Base-by-base conservation (phyloP, 768 basidiomycete species). In the Xerocomellus amylosporus region DNA sequence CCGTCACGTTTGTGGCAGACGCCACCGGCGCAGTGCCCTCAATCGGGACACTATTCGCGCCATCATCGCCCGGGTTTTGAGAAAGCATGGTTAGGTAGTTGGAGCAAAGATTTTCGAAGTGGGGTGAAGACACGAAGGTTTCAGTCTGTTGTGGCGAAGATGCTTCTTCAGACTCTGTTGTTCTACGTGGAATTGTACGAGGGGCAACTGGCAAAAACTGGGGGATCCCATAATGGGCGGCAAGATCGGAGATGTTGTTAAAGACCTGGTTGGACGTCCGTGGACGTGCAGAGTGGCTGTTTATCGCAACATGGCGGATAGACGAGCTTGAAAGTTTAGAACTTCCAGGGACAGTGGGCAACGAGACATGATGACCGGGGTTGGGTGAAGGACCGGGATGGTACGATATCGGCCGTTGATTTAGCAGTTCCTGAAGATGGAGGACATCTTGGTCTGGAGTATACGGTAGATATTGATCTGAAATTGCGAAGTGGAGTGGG, bases 211-310 rank as follows among this genome's bases (percentile, higher is more conserved):
- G 88, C 45, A 90, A 71, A 58, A 77, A 79, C 61, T 83, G 80
- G 56, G 88, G 88, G 67, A 90, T 83, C 73, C 87, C 88, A 88
- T 89, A 84, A 54, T 88, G 88, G 65, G 83, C 77, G 63, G 87
- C 84, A 53, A 87, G 75, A 74, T 86, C 88, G 73, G 80, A 79
- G 50, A 84, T 73, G 70, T 81, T 80, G 64, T 75, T 72, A 64
- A 87, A 88, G 61, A 88, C 80, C 74, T 77, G 76, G 53, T 75
- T 76, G 38, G 80, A 80, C 75, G 88, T 86, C 85, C 83, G 74
- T 71, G 75, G 87, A 88, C 85, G 84, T 69, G 72, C 68, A 64
- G 73, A 69, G 54, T 69, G 65, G 26, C 71, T 68, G 73, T 74
- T 86, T 82, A 89, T 64, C 66, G 79, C 66, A 66, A 63, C 87